Evolutionary conservation across 305 asterid species (phyloP).

Genomic region (Fraxinus sp.): DNA sequence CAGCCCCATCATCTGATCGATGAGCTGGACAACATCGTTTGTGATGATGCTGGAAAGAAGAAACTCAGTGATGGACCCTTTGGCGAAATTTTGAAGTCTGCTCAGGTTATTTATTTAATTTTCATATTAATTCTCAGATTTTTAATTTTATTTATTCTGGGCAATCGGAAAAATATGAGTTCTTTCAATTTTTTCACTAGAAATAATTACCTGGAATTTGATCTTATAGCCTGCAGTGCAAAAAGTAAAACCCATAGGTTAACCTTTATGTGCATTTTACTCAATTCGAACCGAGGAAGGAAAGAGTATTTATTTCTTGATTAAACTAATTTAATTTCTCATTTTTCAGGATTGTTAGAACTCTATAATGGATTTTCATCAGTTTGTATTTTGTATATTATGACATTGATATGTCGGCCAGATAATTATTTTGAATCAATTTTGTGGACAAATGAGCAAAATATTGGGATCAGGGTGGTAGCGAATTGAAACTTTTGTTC

Average conservation of each 20-base stretch:
- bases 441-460: not conserved
- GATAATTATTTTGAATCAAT: not conserved
- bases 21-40: constrained; percentile 64
- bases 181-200: not conserved
- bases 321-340: not conserved
- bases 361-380: not conserved
- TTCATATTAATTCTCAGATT: not conserved
- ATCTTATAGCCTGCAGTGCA: not conserved
- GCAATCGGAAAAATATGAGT: not conserved
- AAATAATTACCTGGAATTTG: constrained; percentile 2
- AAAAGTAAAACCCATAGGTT: not conserved
- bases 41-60: constrained; percentile 41
- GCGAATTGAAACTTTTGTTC: not conserved
- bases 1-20: constrained; percentile 87
- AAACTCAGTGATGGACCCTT: constrained; percentile 82
- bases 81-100: constrained; percentile 66
- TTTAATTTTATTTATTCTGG: not conserved
- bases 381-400: not conserved
- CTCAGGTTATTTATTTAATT: constrained; percentile 54
- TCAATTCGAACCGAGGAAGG: not conserved
- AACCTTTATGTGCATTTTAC: not conserved
- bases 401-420: not conserved
- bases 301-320: not conserved
- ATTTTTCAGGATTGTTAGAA: not conserved
- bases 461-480: not conserved